These are phyloP conservation scores for Corymbia citriodora DNA, from an alignment of 441 rosid genomes.

Conservation along the genomic window DNA sequence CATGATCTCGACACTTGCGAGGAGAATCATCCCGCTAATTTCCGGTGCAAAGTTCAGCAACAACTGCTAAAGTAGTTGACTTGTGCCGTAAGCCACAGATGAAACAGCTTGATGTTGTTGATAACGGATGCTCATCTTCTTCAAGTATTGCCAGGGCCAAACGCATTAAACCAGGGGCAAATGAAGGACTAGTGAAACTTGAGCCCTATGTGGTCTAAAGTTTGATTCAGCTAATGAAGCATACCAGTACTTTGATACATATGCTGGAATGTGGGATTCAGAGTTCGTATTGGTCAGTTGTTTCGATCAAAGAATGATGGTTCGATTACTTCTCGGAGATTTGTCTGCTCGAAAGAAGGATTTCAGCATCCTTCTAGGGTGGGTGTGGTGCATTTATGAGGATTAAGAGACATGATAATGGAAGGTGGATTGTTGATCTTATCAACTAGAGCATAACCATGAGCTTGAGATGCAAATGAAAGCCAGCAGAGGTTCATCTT, in stretches of 20 bases:
- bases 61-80: background rate
- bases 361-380: conserved; percentile 90
- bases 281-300: conserved; percentile 78
- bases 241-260: conserved; percentile 54
- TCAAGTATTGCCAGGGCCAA: conserved; percentile 53
- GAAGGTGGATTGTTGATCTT: conserved; percentile 83
- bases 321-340: conserved; percentile 73
- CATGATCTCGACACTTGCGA: conserved; percentile 54
- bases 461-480: conserved; percentile 38
- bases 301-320: conserved; percentile 84
- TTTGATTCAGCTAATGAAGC: conserved; percentile 73
- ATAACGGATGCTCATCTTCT: conserved; percentile 31
- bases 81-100: conserved; percentile 5
- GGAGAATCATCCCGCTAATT: conserved; percentile 23
- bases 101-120: conserved; percentile 37
- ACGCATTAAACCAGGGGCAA: conserved; percentile 44
- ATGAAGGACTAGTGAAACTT: conserved; percentile 29
- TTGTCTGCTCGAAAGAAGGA: conserved; percentile 95
- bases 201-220: conserved; percentile 57
- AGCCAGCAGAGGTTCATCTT: conserved; percentile 25
- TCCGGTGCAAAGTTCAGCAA: conserved; percentile 24
- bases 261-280: conserved; percentile 67
- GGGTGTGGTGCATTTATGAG: conserved; percentile 91
- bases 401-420: conserved; percentile 72
- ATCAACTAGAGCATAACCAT: conserved; percentile 70